phyloP scores from a whole-genome alignment of 2,329 filamentous ascomycete genomes.

The Aurifilum marmelostoma region DNA sequence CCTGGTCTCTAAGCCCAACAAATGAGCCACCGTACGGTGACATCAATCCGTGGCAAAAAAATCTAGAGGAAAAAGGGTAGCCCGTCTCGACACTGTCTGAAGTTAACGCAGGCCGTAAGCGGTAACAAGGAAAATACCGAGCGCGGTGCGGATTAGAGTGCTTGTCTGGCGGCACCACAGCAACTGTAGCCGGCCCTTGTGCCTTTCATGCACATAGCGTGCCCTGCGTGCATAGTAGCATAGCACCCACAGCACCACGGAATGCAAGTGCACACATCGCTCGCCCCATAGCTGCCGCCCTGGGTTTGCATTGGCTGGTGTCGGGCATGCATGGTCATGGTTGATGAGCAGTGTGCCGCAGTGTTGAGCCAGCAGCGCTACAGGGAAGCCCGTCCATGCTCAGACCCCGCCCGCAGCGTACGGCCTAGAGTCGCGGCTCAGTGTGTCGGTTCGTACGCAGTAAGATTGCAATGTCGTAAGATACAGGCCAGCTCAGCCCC shows the following conservation, averaged over 20 bases:
- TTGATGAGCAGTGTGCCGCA: conserved; percentile 17
- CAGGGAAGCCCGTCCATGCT: conserved; percentile 18
- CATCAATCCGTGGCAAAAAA: background rate
- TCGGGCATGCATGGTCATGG: conserved; percentile 6
- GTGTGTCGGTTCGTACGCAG: conserved; percentile 15
- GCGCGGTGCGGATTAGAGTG: background rate
- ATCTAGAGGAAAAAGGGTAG: background rate
- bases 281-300: conserved; percentile 2
- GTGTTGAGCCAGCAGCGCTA: conserved; percentile 15
- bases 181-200: conserved; percentile 11
- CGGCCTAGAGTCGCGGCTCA: conserved; percentile 14
- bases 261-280: background rate
- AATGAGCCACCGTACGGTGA: conserved; percentile 12
- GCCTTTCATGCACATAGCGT: background rate
- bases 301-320: conserved; percentile 13
- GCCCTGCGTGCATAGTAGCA: background rate
- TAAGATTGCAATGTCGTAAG: conserved; percentile 27
- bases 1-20: background rate
- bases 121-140: background rate
- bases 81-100: background rate
- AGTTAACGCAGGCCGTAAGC: background rate
- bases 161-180: background rate
- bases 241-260: background rate
- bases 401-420: conserved; percentile 17
- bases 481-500: conserved; percentile 23